Percentiles rank a stretch among this genome's conserved stretches.
Evolutionary conservation across 139 green algal species (phyloP).

Genomic region (Chara braunii): DNA sequence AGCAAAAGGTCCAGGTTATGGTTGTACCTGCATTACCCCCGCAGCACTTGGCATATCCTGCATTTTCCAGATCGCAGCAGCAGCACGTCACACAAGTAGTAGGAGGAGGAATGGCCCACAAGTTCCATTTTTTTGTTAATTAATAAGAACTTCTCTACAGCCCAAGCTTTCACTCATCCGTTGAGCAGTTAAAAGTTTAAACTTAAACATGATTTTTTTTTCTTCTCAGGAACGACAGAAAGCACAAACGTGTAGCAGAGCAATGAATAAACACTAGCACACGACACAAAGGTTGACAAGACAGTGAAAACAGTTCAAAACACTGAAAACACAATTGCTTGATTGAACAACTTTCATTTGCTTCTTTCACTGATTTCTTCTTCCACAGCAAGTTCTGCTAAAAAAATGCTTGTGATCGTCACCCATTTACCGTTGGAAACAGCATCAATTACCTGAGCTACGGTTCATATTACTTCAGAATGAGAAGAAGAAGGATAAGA

Average conservation of each 20-base stretch:
- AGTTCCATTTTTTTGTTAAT: background rate
- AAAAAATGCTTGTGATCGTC: no score
- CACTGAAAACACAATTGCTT: no score
- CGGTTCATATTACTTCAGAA: no score
- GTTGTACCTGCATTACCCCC: conserved; percentile 43
- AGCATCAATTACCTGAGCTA: no score
- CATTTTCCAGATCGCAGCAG: background rate
- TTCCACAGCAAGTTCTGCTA: no score
- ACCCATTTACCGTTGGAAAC: no score
- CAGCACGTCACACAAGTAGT: background rate
- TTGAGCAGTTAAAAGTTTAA: conserved; percentile 5
- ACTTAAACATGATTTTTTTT: background rate
- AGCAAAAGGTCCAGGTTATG: no score
- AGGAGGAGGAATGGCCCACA: background rate
- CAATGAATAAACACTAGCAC: background rate
- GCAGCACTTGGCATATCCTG: conserved; percentile 46
- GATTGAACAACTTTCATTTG: no score
- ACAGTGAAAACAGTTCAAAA: conserved; percentile 4
- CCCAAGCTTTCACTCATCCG: no score
- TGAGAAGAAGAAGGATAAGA: no score
- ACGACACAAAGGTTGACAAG: background rate
- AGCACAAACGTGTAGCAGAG: background rate
- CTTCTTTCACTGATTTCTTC: no score
- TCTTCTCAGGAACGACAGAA: background rate
- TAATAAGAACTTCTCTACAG: no score